A percentile compares a stretch with the other conserved stretches of the same genome.
phyloP scores from a whole-genome alignment of 1,139 yeast genomes.

The Candida dubliniensis region DNA sequence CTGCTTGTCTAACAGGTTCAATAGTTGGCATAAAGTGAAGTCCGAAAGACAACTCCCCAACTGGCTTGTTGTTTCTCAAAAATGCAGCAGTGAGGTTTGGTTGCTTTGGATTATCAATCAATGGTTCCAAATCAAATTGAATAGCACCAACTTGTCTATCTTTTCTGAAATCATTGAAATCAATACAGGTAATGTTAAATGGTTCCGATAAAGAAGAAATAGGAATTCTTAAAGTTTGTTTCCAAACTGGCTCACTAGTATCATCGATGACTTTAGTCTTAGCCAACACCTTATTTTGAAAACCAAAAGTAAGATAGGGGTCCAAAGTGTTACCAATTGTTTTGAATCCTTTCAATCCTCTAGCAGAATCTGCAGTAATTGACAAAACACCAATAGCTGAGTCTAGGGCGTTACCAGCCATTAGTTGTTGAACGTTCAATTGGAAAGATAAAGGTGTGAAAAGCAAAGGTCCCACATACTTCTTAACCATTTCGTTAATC shows the following conservation, averaged over 20 bases:
- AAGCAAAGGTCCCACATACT: conserved; percentile 84
- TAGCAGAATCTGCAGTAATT: conserved; percentile 65
- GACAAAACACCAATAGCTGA: conserved; percentile 86
- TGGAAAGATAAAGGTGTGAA: conserved; percentile 90
- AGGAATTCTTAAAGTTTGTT: conserved; percentile 71
- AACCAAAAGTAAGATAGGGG: conserved; percentile 79
- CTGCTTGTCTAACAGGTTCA: conserved; percentile 72
- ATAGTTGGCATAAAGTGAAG: conserved; percentile 77
- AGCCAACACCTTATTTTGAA: conserved; percentile 56
- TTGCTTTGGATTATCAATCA: conserved; percentile 56
- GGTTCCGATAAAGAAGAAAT: conserved; percentile 81
- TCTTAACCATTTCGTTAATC: conserved; percentile 79
- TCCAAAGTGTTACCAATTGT: conserved; percentile 78
- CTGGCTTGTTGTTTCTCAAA: conserved; percentile 75
- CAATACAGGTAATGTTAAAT: conserved; percentile 64
- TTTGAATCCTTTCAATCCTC: conserved; percentile 65
- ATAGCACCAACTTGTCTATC: conserved; percentile 80
- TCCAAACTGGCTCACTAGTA: conserved; percentile 76
- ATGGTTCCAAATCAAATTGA: conserved; percentile 69
- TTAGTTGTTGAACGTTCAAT: conserved; percentile 83
- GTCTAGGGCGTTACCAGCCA: conserved; percentile 79
- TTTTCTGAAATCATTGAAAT: conserved; percentile 74
- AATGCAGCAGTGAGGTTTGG: conserved; percentile 56
- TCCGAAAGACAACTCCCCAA: conserved; percentile 72
- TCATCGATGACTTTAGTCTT: conserved; percentile 66